phyloP scores from a whole-genome alignment of 2,329 filamentous ascomycete genomes.

The Knoxdaviesia capensis region DNA sequence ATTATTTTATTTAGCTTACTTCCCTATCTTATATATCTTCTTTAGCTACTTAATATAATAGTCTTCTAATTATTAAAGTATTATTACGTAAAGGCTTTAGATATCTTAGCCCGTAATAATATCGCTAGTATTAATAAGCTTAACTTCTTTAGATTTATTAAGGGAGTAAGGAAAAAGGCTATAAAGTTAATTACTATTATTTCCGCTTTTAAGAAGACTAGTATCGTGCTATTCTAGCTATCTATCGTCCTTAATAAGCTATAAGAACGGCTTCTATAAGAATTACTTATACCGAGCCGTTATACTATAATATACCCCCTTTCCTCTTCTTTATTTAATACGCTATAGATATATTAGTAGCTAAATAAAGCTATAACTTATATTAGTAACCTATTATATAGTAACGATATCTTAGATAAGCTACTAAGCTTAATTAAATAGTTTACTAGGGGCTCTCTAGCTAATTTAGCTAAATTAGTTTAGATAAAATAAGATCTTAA shows the following conservation, averaged over 20 bases:
- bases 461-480: too few species aligned
- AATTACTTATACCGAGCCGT: background rate
- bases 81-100: background rate
- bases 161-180: background rate
- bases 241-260: background rate
- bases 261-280: background rate
- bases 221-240: background rate
- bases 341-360: background rate
- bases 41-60: constrained; percentile 1
- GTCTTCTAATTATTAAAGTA: constrained; percentile 1
- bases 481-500: too few species aligned
- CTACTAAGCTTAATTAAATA: too few species aligned
- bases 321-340: background rate
- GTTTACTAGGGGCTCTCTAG: too few species aligned
- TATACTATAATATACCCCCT: background rate
- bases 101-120: background rate
- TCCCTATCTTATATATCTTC: constrained; percentile 1
- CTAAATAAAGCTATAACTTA: background rate
- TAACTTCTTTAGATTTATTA: background rate
- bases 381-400: background rate
- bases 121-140: background rate
- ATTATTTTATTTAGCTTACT: background rate
- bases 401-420: too few species aligned
- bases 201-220: too few species aligned
- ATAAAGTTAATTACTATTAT: background rate